Conservation (phyloP, 2,329 filamentous ascomycete species). For the Immersiporthe knoxdaviesiana region DNA sequence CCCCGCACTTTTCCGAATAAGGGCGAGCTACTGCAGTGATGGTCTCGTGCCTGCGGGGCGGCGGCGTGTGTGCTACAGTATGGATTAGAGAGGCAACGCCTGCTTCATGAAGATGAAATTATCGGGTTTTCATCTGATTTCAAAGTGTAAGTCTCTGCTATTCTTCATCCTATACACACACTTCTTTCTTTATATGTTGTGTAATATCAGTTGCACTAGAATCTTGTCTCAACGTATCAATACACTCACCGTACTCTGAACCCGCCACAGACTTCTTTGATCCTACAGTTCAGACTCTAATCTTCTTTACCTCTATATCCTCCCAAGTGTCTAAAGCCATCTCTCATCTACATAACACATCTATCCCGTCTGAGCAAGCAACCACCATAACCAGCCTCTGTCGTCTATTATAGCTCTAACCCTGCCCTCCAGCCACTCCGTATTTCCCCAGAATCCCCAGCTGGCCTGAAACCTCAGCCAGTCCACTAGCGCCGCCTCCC, state of each 20-base stretch:
- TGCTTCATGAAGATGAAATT: too few relatives aligned
- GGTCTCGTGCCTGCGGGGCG: background rate
- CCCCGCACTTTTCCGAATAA: slow-evolving; percentile 4
- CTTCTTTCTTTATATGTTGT: too few relatives aligned
- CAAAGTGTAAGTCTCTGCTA: too few relatives aligned
- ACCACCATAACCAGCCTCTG: slow-evolving; percentile 38
- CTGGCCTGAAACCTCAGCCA: slow-evolving; percentile 66
- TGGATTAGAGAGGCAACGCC: too few relatives aligned
- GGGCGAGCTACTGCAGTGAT: background rate
- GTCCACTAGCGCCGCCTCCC: slow-evolving; percentile 69
- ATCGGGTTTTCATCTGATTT: too few relatives aligned
- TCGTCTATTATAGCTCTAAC: slow-evolving; percentile 54
- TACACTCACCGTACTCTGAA: too few relatives aligned
- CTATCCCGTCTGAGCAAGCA: background rate
- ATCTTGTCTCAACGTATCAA: too few relatives aligned
- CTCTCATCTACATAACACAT: background rate
- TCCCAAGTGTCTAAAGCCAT: background rate
- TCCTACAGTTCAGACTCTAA: background rate
- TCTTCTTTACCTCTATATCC: background rate
- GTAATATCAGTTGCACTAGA: too few relatives aligned
- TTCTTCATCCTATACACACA: too few relatives aligned
- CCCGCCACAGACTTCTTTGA: too few relatives aligned
- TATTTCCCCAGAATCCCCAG: slow-evolving; percentile 66
- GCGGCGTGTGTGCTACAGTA: background rate
- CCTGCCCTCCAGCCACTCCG: slow-evolving; percentile 59